These are phyloP conservation scores for Yamadazyma triangularis DNA, from an alignment of 1,139 yeast genomes.

Conservation along the genomic window DNA sequence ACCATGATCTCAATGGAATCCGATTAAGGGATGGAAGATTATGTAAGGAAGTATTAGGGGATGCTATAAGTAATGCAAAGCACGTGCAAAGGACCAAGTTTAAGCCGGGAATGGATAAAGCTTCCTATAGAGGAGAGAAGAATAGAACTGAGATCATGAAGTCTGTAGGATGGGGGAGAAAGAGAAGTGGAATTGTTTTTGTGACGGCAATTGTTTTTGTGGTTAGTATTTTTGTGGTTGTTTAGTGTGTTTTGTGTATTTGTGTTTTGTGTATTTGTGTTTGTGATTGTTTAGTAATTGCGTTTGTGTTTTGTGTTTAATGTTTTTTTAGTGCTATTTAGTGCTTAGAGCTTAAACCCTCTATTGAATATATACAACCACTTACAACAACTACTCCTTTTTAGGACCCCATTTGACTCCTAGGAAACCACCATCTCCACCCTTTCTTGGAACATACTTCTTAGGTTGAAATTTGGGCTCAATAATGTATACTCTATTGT, in stretches of 20 bases:
- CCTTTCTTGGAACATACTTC: constrained; percentile 30
- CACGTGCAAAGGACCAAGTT: not conserved
- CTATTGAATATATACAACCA: too few species aligned
- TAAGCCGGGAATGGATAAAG: not conserved
- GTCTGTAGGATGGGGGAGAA: too few species aligned
- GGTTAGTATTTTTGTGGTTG: too few species aligned
- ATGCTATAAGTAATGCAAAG: not conserved
- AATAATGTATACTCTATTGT: constrained; percentile 62
- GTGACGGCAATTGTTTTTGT: too few species aligned
- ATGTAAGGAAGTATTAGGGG: constrained; percentile 13
- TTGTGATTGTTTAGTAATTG: too few species aligned
- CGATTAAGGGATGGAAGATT: constrained; percentile 25
- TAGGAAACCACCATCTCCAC: constrained; percentile 52
- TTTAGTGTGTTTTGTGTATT: too few species aligned
- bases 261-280: too few species aligned
- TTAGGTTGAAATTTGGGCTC: constrained; percentile 53
- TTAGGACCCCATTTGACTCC: constrained; percentile 87
- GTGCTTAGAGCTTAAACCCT: too few species aligned
- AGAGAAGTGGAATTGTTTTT: too few species aligned
- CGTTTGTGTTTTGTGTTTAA: too few species aligned
- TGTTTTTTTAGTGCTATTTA: too few species aligned
- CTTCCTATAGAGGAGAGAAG: not conserved
- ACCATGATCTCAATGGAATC: constrained; percentile 17
- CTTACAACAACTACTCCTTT: too few species aligned
- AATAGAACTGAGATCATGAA: not conserved